Evolutionary conservation across 192 early-diverging fungal genomes (phyloP), one percentile per base, ranked within the genome.

Genomic region (Coemansia sp.): DNA sequence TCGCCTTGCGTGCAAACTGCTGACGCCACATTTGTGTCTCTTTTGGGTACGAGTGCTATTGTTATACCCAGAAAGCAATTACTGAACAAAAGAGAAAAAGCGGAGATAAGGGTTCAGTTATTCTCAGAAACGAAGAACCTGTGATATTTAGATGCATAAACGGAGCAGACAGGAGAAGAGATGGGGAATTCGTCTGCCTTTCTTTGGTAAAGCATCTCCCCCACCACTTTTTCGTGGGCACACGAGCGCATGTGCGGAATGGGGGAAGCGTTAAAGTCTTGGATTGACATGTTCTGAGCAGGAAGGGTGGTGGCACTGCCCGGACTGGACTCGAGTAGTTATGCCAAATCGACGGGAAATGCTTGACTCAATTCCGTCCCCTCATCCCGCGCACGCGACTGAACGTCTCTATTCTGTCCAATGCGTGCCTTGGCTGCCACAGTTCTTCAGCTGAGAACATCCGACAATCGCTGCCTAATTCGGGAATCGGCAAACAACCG

Each of bases 21-120:
- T 73, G 71, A 24, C 76, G 77, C 77, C 77, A 80, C 77, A 74
- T 80, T 1, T 59, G 2, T 35, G 2, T 35, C 47, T 15, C 14
- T 49, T 49, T 14, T 49, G 32, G 21, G 21, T 21, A 21, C 32
- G 8, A 35, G 32, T 35, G 32, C 32, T 35, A 35, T 35, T 35
- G 32, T 35, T 35, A 45, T 45, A 45, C 2, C 41, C 41, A 45
- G 41, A 45, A 45, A 45, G 32, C 32, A 8, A 35, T 35, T 35
- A 35, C 32, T 35, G 32, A 45, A 45, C 39, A 41, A 41, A 41
- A 41, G 14, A 15, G 39, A 45, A 45, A 45, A n/a, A 45, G 41
- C 14, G 14, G 41, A 45, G 41, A 45, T 45, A 45, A 45, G 41
- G 41, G 15, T n/a, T 45, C 41, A 45, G 15, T 45, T 45, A 45